A percentile compares a stretch with the other conserved stretches of the same genome.
phyloP scores from a whole-genome alignment of 768 basidiomycete genomes.

The Tulasnella sp. region DNA sequence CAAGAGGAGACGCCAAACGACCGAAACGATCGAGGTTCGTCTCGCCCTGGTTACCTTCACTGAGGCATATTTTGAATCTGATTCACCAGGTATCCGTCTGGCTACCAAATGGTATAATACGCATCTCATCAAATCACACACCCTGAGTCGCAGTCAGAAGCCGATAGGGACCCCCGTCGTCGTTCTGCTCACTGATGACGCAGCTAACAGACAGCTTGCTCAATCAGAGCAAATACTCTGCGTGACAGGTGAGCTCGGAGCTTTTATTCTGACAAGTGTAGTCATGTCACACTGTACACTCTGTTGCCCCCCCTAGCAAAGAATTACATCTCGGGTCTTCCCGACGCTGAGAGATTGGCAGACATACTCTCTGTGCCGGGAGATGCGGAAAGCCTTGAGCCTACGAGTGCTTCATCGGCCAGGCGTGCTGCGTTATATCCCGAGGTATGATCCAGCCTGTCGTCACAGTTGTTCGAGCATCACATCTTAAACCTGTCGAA shows the following conservation, averaged over 20 bases:
- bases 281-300: background rate
- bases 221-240: conserved; percentile 48
- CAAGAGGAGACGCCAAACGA: conserved; percentile 84
- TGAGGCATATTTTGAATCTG: background rate
- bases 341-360: conserved; percentile 51
- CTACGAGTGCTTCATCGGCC: conserved; percentile 39
- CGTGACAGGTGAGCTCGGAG: conserved; percentile 42
- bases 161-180: conserved; percentile 39
- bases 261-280: background rate
- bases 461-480: background rate
- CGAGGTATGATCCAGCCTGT: conserved; percentile 38
- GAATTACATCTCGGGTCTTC: conserved; percentile 69
- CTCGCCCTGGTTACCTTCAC: background rate
- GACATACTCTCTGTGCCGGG: conserved; percentile 71
- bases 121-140: conserved; percentile 37
- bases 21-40: conserved; percentile 79
- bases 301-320: conserved; percentile 38
- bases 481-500: background rate
- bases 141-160: background rate
- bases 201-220: conserved; percentile 68
- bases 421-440: conserved; percentile 56
- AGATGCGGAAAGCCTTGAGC: conserved; percentile 45
- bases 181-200: conserved; percentile 83
- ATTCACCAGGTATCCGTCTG: conserved; percentile 64
- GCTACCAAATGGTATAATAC: conserved; percentile 78